These are phyloP conservation scores for Brassica juncea DNA, from an alignment of 345 rosid genomes.

Conservation along the genomic window DNA sequence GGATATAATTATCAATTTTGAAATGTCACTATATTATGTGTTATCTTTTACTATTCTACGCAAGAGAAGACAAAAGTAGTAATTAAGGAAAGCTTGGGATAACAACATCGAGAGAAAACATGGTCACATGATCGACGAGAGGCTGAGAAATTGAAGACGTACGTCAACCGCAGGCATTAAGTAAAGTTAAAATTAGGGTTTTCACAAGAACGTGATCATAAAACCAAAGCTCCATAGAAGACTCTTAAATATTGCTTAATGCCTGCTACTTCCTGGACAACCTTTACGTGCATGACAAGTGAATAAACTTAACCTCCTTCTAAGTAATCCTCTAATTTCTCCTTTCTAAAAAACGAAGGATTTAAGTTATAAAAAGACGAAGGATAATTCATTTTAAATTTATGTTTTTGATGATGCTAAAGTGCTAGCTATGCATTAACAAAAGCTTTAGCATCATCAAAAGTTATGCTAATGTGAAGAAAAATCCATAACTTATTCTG, in stretches of 20 bases:
- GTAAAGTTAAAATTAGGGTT: slow-evolving; percentile 36
- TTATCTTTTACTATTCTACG: slow-evolving; percentile 20
- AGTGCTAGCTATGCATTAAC: not conserved
- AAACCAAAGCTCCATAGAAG: slow-evolving; percentile 37
- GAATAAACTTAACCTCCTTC: slow-evolving; percentile 42
- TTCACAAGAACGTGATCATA: slow-evolving; percentile 35
- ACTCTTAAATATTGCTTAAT: slow-evolving; percentile 49
- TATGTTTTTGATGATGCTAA: not conserved
- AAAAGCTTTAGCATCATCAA: too few species aligned
- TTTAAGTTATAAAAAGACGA: not conserved
- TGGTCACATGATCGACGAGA: slow-evolving; percentile 38
- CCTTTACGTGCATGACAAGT: slow-evolving; percentile 64
- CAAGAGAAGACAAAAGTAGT: slow-evolving; percentile 33
- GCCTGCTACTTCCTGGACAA: slow-evolving; percentile 54
- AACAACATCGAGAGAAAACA: slow-evolving; percentile 31
- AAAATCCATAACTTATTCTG: not conserved
- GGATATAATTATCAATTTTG: not conserved
- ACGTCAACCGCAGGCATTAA: slow-evolving; percentile 43
- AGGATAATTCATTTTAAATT: not conserved
- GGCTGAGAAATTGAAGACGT: slow-evolving; percentile 40
- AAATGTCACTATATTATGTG: not conserved
- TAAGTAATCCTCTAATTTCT: slow-evolving; percentile 23
- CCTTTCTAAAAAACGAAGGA: not conserved
- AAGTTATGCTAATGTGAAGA: not conserved
- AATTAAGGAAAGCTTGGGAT: slow-evolving; percentile 32